phyloP scores from a whole-genome alignment of 2,329 filamentous ascomycete genomes.

The Ceratocystis eucalypticola region DNA sequence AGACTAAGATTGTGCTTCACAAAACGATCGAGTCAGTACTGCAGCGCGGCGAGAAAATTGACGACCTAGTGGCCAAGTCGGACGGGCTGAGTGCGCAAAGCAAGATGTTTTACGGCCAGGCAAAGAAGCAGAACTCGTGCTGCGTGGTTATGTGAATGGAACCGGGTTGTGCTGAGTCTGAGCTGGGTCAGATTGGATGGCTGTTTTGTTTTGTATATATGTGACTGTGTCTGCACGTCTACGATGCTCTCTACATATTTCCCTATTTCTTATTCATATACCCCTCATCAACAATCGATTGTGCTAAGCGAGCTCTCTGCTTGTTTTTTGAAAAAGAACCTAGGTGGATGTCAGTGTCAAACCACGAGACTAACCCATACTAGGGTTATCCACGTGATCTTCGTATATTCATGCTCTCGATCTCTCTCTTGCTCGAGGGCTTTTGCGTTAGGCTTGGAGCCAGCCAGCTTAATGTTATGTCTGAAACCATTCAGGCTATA shows the following conservation, averaged over 20 bases:
- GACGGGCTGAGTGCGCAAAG: conserved; percentile 80
- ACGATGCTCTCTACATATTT: background rate
- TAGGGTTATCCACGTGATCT: background rate
- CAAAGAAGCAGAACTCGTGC: conserved; percentile 72
- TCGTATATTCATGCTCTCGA: too few relatives aligned
- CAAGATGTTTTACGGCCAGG: conserved; percentile 93
- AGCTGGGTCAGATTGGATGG: background rate
- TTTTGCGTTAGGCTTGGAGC: too few relatives aligned
- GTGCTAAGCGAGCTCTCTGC: background rate
- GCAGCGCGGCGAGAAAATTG: conserved; percentile 92
- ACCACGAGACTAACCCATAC: background rate
- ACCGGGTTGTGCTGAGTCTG: background rate
- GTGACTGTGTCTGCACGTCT: background rate
- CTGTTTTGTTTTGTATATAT: background rate
- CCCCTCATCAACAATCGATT: conserved; percentile 8
- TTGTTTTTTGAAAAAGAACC: too few relatives aligned
- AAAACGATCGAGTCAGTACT: conserved; percentile 85
- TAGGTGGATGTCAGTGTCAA: background rate
- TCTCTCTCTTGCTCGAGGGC: too few relatives aligned
- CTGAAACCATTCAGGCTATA: background rate
- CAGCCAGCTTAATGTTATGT: background rate
- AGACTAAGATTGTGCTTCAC: conserved; percentile 93
- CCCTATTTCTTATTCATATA: conserved; percentile 15
- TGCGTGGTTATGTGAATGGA: conserved; percentile 53
- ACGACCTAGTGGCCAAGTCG: conserved; percentile 84